Evolutionary conservation across 768 basidiomycete species (phyloP).

Genomic region (Coprinellus aureogranulatus): DNA sequence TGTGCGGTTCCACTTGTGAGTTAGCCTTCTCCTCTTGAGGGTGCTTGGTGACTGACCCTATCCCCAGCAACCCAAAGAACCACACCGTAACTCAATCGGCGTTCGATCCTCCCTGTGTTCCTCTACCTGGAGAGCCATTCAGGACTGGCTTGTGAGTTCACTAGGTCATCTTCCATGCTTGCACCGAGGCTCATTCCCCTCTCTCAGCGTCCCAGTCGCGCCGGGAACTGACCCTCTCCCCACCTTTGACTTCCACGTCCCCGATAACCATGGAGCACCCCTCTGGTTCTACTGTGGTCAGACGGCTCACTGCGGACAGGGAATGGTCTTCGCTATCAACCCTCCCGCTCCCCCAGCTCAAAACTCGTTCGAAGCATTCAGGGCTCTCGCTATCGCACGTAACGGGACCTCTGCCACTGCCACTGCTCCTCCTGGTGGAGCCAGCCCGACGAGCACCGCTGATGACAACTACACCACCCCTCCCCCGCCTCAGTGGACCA

Average conservation of each 20-base stretch:
- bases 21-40: constrained; percentile 4
- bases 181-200: background rate
- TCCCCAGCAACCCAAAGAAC: constrained; percentile 42
- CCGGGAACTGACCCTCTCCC: constrained; percentile 38
- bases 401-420: constrained; percentile 5
- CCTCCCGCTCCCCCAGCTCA: constrained; percentile 41
- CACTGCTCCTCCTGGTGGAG: constrained; percentile 8
- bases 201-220: constrained; percentile 41
- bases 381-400: constrained; percentile 41
- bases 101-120: constrained; percentile 36
- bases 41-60: background rate
- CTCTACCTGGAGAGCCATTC: constrained; percentile 24
- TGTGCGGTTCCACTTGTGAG: constrained; percentile 49
- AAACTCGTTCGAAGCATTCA: constrained; percentile 44
- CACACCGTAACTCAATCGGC: constrained; percentile 49
- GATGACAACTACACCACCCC: constrained; percentile 23
- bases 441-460: constrained; percentile 17
- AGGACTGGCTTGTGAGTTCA: constrained; percentile 38
- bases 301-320: constrained; percentile 47
- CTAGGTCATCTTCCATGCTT: background rate
- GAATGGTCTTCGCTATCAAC: constrained; percentile 68
- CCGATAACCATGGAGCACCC: constrained; percentile 36
- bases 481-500: constrained; percentile 30
- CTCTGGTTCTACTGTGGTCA: constrained; percentile 60
- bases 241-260: constrained; percentile 37